These are phyloP conservation scores for Calocybe indica DNA, from an alignment of 768 basidiomycete species.

Conservation along the genomic window DNA sequence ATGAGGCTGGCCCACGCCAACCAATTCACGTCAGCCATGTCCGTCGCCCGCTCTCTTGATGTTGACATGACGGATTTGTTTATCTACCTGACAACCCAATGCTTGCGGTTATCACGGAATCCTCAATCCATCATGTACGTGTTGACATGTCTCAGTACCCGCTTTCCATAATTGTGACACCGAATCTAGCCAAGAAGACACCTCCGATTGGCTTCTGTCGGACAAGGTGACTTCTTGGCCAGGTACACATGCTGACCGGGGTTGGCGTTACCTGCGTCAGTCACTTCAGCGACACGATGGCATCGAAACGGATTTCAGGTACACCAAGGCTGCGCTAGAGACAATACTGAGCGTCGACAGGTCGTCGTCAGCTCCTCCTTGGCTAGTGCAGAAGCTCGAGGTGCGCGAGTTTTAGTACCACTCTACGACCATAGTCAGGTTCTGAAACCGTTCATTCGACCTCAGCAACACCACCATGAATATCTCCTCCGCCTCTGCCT, in stretches of 20 bases:
- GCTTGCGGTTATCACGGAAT: conserved; percentile 66
- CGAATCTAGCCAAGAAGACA: conserved; percentile 55
- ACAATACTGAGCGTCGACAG: conserved; percentile 66
- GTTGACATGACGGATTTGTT: conserved; percentile 90
- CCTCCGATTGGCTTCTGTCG: conserved; percentile 77
- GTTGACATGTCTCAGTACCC: conserved; percentile 3
- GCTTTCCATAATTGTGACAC: conserved; percentile 7
- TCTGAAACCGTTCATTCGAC: conserved; percentile 1
- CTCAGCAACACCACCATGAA: conserved; percentile 70
- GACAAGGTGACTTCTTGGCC: conserved; percentile 81
- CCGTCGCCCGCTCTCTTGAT: conserved; percentile 65
- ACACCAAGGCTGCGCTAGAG: conserved; percentile 73
- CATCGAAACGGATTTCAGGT: conserved; percentile 62
- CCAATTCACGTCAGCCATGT: conserved; percentile 74
- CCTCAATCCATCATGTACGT: conserved; percentile 56
- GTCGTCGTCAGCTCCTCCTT: conserved; percentile 64
- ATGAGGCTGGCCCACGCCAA: conserved; percentile 73
- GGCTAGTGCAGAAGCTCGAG: conserved; percentile 76
- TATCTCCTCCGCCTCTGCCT: conserved; percentile 76
- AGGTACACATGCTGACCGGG: conserved; percentile 72
- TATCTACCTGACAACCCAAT: conserved; percentile 68
- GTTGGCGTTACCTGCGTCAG: conserved; percentile 84
- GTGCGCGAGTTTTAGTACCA: conserved; percentile 26
- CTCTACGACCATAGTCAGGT: background rate
- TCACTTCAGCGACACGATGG: conserved; percentile 76